Evolutionary conservation across 306 rosid genomes (phyloP).

Genomic region (Arachis stenosperma): DNA sequence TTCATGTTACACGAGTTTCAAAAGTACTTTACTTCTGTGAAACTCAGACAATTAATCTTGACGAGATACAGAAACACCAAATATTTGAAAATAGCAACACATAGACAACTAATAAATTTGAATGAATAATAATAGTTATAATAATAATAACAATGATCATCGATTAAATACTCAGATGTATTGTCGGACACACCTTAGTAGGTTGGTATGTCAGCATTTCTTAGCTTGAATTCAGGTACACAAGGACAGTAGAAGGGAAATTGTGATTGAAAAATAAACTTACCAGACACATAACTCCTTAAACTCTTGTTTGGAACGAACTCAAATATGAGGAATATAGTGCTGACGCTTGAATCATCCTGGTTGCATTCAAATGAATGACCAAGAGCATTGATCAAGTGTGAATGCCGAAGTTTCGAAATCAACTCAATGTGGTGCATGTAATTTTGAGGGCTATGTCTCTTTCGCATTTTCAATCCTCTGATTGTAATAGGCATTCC

Average conservation of each 20-base stretch:
- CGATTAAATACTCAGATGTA: too few relatives aligned
- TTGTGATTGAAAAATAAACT: conserved; percentile 9
- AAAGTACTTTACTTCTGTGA: too few relatives aligned
- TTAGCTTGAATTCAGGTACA: too few relatives aligned
- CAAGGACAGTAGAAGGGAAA: conserved; percentile 4
- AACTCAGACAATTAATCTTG: too few relatives aligned
- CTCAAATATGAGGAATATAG: conserved; percentile 73
- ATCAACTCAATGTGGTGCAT: conserved; percentile 77
- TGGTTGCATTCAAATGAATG: conserved; percentile 80
- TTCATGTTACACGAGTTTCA: conserved; percentile 13
- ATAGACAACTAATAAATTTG: too few relatives aligned
- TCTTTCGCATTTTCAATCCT: conserved; percentile 70
- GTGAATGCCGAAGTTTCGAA: conserved; percentile 80
- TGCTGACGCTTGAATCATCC: conserved; percentile 68
- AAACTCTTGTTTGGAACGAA: conserved; percentile 66
- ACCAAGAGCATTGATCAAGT: conserved; percentile 89
- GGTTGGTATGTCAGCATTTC: too few relatives aligned
- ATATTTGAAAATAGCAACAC: too few relatives aligned
- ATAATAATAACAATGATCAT: too few relatives aligned
- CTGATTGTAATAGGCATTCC: conserved; percentile 72
- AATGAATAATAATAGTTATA: too few relatives aligned
- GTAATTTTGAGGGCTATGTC: conserved; percentile 62
- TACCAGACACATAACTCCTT: conserved; percentile 84
- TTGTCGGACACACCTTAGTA: too few relatives aligned
- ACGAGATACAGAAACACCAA: too few relatives aligned